A percentile compares a stretch with the other conserved stretches of the same genome.
Conservation (phyloP, 2,329 filamentous ascomycete genomes). For the Neocucurbitaria cava region DNA sequence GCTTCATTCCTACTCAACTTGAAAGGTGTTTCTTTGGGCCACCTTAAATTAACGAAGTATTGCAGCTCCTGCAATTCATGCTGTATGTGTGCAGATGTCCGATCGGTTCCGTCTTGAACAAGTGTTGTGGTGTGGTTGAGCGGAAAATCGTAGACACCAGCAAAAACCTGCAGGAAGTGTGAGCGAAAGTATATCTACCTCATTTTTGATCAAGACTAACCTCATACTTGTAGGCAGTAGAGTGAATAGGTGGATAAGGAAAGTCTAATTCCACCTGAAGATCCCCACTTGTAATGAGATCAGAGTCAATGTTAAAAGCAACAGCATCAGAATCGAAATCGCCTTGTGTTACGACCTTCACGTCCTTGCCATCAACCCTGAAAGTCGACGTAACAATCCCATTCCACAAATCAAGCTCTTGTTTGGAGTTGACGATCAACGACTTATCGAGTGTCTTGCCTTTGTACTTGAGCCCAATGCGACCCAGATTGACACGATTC, state of each 20-base stretch:
- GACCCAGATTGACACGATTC: constrained; percentile 58
- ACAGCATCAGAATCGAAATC: constrained; percentile 56
- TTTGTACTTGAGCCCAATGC: constrained; percentile 54
- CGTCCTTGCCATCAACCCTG: constrained; percentile 47
- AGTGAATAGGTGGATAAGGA: constrained; percentile 53
- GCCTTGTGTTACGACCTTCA: constrained; percentile 55
- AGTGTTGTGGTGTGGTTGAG: constrained; percentile 53
- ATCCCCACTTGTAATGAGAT: constrained; percentile 47
- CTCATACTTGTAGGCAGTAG: constrained; percentile 35
- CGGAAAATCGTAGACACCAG: constrained; percentile 58
- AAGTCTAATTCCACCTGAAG: constrained; percentile 61
- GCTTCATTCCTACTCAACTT: constrained; percentile 44
- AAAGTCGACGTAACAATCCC: constrained; percentile 57
- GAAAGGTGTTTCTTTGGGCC: constrained; percentile 47
- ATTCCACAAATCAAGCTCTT: constrained; percentile 58
- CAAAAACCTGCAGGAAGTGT: constrained; percentile 57
- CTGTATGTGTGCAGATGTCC: constrained; percentile 50
- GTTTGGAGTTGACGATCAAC: constrained; percentile 27
- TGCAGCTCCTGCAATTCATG: constrained; percentile 53
- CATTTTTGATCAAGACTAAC: neutral
- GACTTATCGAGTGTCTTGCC: constrained; percentile 35
- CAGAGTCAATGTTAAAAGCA: constrained; percentile 53
- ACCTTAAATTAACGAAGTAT: constrained; percentile 52
- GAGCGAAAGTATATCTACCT: neutral
- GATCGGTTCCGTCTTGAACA: constrained; percentile 23